Base-by-base conservation (phyloP, 164 flowering plant species). In the Akebia trifoliata region DNA sequence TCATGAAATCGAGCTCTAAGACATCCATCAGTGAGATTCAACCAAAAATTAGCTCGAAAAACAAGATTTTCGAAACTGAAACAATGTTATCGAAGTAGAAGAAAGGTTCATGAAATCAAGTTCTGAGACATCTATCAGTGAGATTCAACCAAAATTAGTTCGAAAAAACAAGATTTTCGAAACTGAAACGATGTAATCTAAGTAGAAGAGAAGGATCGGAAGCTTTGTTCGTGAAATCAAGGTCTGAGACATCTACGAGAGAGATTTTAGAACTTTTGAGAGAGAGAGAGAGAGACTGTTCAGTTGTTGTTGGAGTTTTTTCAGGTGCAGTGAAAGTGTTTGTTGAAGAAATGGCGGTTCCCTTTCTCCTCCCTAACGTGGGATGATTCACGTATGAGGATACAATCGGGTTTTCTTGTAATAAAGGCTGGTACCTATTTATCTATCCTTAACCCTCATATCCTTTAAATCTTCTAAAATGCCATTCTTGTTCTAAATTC, bases 341-440 rank as follows among this genome's bases (percentile, higher is more conserved):
- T 48, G 56, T 6, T 28, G 42, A 35, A 28, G 34, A 25, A 6
- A 39, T 59, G 55, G 54, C 54, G 20, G 38, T 17, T 39, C 45
- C 42, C 71, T 62, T 75, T 17, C 34, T 40, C 35, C 10, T 50
- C 53, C 1, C 11, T 29, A 57, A 81, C 90, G 83, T 84, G 95
- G 62, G 79, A 76, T 61, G 79, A 80, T 77, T 85, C 74, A 72
- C 80, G 74, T 62, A 62, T 42, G 63, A 71, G 86, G 83, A 73
- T 89, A 85, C 92, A 78, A 73, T 44, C 66, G 54, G 78, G 81
- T 63, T 63, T 62, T 36, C 8, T 24, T 62, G 71, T 24, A 48
- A 75, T 70, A 9, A 40, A 25, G 76, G 74, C 82, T 9, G 8
- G 51, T 42, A 9, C 53, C 54, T 31, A 17, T 57, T 53, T 24